Percentiles rank a stretch among this genome's conserved stretches.
Evolutionary conservation across 495 filamentous ascomycete genomes (phyloP).

Genomic region (Penicillium steckii): DNA sequence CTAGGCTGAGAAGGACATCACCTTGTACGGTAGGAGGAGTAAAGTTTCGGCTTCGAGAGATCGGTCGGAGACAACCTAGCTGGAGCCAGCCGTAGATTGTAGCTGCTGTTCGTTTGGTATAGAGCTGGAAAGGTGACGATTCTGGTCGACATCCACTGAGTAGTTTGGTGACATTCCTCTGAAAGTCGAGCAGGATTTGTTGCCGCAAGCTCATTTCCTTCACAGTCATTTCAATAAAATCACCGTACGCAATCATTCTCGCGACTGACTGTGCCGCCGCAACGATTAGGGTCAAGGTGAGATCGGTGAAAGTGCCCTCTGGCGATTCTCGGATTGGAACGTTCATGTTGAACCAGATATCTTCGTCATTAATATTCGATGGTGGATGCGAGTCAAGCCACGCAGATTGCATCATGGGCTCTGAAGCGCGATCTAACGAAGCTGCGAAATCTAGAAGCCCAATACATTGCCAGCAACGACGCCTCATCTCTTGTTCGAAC

Average conservation of each 20-base stretch:
- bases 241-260: conserved; percentile 29
- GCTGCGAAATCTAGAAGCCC: conserved; percentile 36
- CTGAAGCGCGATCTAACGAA: conserved; percentile 34
- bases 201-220: conserved; percentile 26
- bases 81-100: conserved; percentile 31
- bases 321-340: conserved; percentile 15
- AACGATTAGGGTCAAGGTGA: conserved; percentile 30
- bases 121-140: conserved; percentile 27
- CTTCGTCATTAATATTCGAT: conserved; percentile 34
- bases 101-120: conserved; percentile 17
- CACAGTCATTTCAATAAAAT: conserved; percentile 23
- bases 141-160: conserved; percentile 26
- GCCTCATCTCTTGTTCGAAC: conserved; percentile 36
- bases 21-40: conserved; percentile 25
- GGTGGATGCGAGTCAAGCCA: conserved; percentile 31
- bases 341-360: conserved; percentile 30
- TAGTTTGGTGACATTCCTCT: conserved; percentile 18
- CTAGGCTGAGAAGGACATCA: conserved; percentile 27
- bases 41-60: conserved; percentile 25
- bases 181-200: conserved; percentile 30
- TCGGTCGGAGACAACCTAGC: conserved; percentile 30
- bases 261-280: conserved; percentile 23
- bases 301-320: conserved; percentile 30
- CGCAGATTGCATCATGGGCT: conserved; percentile 38
- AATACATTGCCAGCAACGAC: conserved; percentile 36